Conservation (phyloP, 306 rosid genomes). For the Albizia julibrissin region DNA sequence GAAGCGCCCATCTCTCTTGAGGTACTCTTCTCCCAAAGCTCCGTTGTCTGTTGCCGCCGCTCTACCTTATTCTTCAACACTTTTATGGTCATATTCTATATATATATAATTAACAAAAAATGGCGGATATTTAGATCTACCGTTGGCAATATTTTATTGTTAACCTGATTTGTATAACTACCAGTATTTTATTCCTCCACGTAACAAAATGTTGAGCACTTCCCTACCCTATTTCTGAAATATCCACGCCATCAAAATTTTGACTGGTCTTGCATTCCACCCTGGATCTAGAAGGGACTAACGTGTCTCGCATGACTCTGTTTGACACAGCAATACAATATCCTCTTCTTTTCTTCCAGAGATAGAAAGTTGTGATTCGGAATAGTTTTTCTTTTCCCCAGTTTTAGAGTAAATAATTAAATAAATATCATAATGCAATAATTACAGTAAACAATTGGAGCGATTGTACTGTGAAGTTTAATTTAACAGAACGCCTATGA, state of each 20-base stretch:
- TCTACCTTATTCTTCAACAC: neutral
- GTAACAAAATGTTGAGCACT: constrained; percentile 22
- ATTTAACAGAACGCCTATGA: no score
- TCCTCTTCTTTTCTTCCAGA: neutral
- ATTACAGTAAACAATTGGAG: neutral
- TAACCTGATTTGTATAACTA: neutral
- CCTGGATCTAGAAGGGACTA: constrained; percentile 38
- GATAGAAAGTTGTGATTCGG: neutral
- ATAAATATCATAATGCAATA: neutral
- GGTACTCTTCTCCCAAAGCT: neutral
- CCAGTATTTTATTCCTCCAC: neutral
- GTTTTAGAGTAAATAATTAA: neutral
- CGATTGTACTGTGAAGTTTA: neutral
- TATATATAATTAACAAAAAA: neutral
- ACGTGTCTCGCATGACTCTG: constrained; percentile 32
- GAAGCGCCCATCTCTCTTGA: constrained; percentile 67
- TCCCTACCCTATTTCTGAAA: neutral
- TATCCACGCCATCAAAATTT: neutral
- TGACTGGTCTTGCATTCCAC: constrained; percentile 24
- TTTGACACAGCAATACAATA: neutral
- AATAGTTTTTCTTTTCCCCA: neutral
- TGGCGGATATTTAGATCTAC: neutral
- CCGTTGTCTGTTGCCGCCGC: neutral
- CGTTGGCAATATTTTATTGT: constrained; percentile 1
- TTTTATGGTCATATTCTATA: constrained; percentile 32